Base-by-base conservation (phyloP, 345 rosid genomes). In the Passiflora organensis region DNA sequence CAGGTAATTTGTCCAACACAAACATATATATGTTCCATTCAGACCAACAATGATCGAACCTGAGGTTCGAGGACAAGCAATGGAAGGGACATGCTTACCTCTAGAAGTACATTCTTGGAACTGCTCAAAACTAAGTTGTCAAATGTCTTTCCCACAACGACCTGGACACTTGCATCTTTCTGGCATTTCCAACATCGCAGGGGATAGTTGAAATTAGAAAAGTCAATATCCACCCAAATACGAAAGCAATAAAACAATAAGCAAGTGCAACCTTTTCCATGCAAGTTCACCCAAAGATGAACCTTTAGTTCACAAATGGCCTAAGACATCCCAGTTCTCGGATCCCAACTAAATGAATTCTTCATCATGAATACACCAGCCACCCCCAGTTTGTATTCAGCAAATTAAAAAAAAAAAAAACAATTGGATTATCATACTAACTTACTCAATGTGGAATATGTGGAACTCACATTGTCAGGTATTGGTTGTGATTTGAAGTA, bases 141-240 rank as follows among this genome's bases (percentile, higher is more conserved):
- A 71, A 85, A 79, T 55, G 87, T 80, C 80, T 91, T 91, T 57
- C 97, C 95, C 4, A 87, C 96, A 42, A 85, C 57, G 41, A 79
- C 58, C 75, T 65, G 65, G 60, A 85, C 49, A 32, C 56, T 82
- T 46, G 81, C 81, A 10, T 82, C 76, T 53, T 59, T 64, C 97
- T 85, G 80, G 73, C 68, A 59, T 76, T 63, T 64, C 62, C 46
- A 52, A 1, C 41, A 36, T 50, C 22, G 41, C 42, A 46, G 18
- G 15, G 17, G 15, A n/a, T n/a, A n/a, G n/a, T 56, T 2, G 23
- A 58, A 55, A 53, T 3, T 28, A 28, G n/a, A 28, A 28, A 28
- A 28, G 34, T 28, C 8, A 28, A 28, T 28, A 28, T 28, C 8
- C 34, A 28, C 3, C 34, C 34, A 28, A 28, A 28, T 2, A 8